Percentiles rank a stretch among this genome's conserved stretches.
Conservation (phyloP, 495 filamentous ascomycete species). For the Penicillium subrubescens region DNA sequence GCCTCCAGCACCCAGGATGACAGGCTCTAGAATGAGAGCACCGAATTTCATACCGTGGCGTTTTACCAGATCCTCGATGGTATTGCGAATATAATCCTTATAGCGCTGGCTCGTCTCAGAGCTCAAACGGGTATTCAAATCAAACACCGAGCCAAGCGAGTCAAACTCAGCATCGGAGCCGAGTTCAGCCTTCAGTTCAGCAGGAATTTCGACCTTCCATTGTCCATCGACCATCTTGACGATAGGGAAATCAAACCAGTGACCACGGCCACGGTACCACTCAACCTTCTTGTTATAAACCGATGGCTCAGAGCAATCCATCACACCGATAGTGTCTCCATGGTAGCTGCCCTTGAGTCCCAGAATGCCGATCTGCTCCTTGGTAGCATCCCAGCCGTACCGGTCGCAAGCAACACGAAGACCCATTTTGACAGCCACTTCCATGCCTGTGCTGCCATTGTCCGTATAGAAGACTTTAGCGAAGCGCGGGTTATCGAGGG, state of each 20-base stretch:
- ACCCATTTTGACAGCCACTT: constrained; percentile 81
- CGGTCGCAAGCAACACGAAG: constrained; percentile 61
- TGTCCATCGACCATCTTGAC: constrained; percentile 62
- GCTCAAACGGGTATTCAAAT: constrained; percentile 51
- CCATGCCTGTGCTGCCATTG: constrained; percentile 77
- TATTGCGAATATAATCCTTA: constrained; percentile 55
- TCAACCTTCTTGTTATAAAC: constrained; percentile 74
- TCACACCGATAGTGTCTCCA: constrained; percentile 79
- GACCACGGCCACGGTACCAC: constrained; percentile 74
- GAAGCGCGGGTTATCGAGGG: constrained; percentile 60
- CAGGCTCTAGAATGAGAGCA: constrained; percentile 72
- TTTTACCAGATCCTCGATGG: constrained; percentile 50
- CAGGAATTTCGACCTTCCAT: constrained; percentile 64
- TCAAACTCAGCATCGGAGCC: constrained; percentile 49
- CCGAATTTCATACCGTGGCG: constrained; percentile 66
- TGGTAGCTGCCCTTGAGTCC: constrained; percentile 78
- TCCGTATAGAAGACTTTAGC: constrained; percentile 74
- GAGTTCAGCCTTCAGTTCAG: constrained; percentile 45
- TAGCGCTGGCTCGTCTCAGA: constrained; percentile 51
- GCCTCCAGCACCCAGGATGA: constrained; percentile 75
- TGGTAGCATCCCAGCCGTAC: constrained; percentile 61
- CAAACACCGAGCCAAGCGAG: constrained; percentile 60
- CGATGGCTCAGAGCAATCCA: constrained; percentile 75
- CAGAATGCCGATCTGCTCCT: constrained; percentile 61
- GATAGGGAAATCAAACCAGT: constrained; percentile 75